Evolutionary conservation across 192 early-diverging fungal species (phyloP).

Genomic region (Gryganskiella cystojenkinii): DNA sequence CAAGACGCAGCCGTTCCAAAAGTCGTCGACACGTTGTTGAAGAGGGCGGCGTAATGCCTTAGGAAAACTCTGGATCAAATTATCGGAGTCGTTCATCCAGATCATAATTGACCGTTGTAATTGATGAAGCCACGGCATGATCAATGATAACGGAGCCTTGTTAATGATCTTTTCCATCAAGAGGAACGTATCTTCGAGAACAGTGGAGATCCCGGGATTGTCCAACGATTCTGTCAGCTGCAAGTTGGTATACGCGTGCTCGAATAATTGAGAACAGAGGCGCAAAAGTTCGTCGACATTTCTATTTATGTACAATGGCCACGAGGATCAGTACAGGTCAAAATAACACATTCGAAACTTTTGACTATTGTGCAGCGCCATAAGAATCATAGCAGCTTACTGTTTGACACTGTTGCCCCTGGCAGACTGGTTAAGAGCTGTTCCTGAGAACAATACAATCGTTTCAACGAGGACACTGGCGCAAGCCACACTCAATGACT

Average conservation of each 20-base stretch:
- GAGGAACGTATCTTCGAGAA: conserved; percentile 18
- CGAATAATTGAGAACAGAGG: conserved; percentile 8
- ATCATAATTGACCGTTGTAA: conserved; percentile 10
- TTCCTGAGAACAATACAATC: conserved; percentile 9
- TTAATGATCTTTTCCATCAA: conserved; percentile 37
- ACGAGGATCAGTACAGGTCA: no score
- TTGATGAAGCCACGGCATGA: conserved; percentile 8
- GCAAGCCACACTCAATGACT: conserved; percentile 17
- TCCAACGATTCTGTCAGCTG: neutral
- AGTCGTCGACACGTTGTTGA: neutral
- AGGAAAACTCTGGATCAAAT: neutral
- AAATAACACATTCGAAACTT: no score
- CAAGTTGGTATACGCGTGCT: conserved; percentile 14
- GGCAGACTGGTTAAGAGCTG: neutral
- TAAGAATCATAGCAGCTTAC: neutral
- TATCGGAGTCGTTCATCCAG: conserved; percentile 22
- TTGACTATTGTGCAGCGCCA: neutral
- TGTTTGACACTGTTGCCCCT: neutral
- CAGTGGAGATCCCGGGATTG: neutral
- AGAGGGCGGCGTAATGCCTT: conserved; percentile 10
- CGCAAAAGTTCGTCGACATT: no score
- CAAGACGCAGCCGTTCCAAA: conserved; percentile 33
- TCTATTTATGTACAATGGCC: no score
- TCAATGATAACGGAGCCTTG: conserved; percentile 13
- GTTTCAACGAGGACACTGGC: conserved; percentile 20